Evolutionary conservation across 139 green algal species (phyloP), one percentile per base, ranked within the genome.

Genomic region (Picocystis salinarum): DNA sequence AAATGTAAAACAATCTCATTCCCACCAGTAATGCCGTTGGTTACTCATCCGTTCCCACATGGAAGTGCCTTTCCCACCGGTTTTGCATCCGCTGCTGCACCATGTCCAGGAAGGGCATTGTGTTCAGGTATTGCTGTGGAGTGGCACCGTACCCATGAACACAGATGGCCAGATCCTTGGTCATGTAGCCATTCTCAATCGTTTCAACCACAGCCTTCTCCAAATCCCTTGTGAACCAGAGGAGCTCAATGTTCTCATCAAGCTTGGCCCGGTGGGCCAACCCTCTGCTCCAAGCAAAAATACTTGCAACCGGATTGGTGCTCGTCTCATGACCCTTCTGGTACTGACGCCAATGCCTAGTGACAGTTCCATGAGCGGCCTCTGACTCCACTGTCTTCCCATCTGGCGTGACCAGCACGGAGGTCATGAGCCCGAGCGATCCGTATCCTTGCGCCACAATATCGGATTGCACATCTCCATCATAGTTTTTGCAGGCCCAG

Each of bases 401-500:
- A 30, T 94, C 85, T 9, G 85, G 85, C 9, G 78, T 83, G 9
- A 94, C 46, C 34, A 95, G 68, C 34, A 95, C 85, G 13, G 58
- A 79, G 34, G 85, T 95, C 85, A 95, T 95, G 4, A 95, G 70
- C 19, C 85, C 85, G 34, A 95, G 66, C 7, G 73, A 90, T 31
- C 85, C 85, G 50, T 90, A 95, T 39, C 71, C 83, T 56, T 76
- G 59, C 42, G 48, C 48, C 23, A 58, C 40, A 33, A 58, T 53
- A 15, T 52, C 47, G 5, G 48, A 63, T 67, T 85, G 73, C 48
- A 90, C 77, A 52, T 94, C 83, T 17, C 82, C 83, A 44, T 94
- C 83, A 54, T 94, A 94, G 70, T 94, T 94, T 67, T 95, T 95
- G 69, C 76, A 93, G 0, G 85, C 85, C 85, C 83, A 95, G 45